phyloP scores from a whole-genome alignment of 352 stramenopile genomes.

The Globisporangium uncinulatum region DNA sequence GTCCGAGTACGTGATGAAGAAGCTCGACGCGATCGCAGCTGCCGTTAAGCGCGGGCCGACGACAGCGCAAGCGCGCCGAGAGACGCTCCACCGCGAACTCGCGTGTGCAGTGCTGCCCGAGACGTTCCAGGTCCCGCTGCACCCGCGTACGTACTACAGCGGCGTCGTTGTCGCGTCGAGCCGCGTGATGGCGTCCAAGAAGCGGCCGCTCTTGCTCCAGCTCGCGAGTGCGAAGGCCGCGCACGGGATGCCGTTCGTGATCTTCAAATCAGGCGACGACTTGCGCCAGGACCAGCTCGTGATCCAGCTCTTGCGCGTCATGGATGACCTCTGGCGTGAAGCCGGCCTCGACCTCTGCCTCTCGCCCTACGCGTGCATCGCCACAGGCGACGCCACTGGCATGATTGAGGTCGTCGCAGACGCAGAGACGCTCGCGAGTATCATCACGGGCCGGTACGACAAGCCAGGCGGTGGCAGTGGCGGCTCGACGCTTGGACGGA shows the following conservation, averaged over 20 bases:
- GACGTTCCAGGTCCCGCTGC: constrained; percentile 87
- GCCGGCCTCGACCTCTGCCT: constrained; percentile 82
- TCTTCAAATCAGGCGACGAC: constrained; percentile 93
- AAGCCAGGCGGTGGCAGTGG: constrained; percentile 18
- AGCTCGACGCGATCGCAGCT: constrained; percentile 73
- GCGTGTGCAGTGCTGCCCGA: constrained; percentile 53
- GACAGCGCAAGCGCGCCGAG: constrained; percentile 27
- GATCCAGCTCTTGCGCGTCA: constrained; percentile 87
- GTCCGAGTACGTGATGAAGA: constrained; percentile 90
- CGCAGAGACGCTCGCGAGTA: constrained; percentile 83
- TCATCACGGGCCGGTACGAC: constrained; percentile 73
- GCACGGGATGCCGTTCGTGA: constrained; percentile 61
- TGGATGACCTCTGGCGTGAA: constrained; percentile 89
- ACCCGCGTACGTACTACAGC: constrained; percentile 78
- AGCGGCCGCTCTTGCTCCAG: constrained; percentile 86
- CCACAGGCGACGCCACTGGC: constrained; percentile 81
- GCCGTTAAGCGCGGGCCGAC: constrained; percentile 55
- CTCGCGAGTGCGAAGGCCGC: constrained; percentile 70
- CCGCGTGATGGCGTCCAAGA: constrained; percentile 93
- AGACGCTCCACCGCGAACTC: constrained; percentile 59
- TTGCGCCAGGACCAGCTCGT: constrained; percentile 93
- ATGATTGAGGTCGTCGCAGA: constrained; percentile 89
- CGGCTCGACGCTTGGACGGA: constrained; percentile 52
- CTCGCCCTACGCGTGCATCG: constrained; percentile 82
- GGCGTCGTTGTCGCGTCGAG: constrained; percentile 76